phyloP scores from a whole-genome alignment of 371 early-diverging fungal species.

The Globomyces sp. region DNA sequence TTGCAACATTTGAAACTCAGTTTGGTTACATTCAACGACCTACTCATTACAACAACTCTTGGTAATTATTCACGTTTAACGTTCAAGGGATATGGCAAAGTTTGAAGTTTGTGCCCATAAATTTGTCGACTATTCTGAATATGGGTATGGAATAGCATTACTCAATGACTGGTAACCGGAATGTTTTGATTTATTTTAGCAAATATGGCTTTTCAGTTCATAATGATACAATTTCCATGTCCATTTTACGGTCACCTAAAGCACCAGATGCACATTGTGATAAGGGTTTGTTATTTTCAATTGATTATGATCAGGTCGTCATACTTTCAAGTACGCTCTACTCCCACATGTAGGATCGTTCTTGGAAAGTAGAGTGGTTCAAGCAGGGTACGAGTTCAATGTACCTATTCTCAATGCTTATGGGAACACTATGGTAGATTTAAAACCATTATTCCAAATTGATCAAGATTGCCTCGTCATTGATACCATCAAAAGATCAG shows the following conservation, averaged over 20 bases:
- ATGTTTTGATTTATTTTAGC: slow-evolving; percentile 17
- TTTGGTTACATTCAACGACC: slow-evolving; percentile 90
- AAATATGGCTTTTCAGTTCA: slow-evolving; percentile 72
- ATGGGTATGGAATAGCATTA: slow-evolving; percentile 91
- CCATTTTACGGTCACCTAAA: slow-evolving; percentile 82
- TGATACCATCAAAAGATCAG: slow-evolving; percentile 86
- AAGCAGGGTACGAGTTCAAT: slow-evolving; percentile 83
- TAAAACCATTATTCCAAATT: slow-evolving; percentile 47
- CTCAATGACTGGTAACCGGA: slow-evolving; percentile 89
- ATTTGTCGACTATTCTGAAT: slow-evolving; percentile 91
- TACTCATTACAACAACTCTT: slow-evolving; percentile 89
- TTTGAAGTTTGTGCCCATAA: slow-evolving; percentile 97
- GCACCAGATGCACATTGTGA: slow-evolving; percentile 55
- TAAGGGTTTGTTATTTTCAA: background rate
- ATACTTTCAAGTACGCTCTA: slow-evolving; percentile 80
- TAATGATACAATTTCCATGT: slow-evolving; percentile 77
- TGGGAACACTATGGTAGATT: slow-evolving; percentile 1
- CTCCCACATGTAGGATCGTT: slow-evolving; percentile 85
- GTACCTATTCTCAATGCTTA: slow-evolving; percentile 46
- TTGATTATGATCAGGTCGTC: slow-evolving; percentile 9
- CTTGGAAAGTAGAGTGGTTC: slow-evolving; percentile 74
- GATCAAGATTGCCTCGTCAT: slow-evolving; percentile 72
- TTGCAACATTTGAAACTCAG: slow-evolving; percentile 93
- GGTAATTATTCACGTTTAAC: slow-evolving; percentile 26
- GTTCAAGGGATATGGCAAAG: slow-evolving; percentile 70